These are phyloP conservation scores for Pestalotiopsis sp. DNA, from an alignment of 2,329 filamentous ascomycete species.

Conservation along the genomic window DNA sequence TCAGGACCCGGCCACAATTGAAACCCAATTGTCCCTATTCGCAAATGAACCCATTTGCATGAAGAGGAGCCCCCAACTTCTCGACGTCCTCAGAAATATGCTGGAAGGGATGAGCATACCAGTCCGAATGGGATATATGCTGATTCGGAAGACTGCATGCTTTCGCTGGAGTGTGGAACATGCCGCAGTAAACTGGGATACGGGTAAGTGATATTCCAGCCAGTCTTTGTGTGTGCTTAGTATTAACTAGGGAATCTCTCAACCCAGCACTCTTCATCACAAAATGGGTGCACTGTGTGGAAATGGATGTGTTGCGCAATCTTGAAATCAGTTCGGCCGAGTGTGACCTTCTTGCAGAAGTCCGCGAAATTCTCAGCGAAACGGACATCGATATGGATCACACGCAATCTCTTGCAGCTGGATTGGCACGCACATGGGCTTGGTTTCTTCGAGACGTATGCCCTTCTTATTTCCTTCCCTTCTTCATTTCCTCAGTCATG, in stretches of 20 bases:
- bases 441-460: neutral
- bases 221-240: neutral
- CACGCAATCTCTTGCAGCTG: neutral
- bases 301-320: neutral
- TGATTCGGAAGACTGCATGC: neutral
- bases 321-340: neutral
- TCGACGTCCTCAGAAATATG: neutral
- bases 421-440: neutral
- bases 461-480: neutral
- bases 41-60: neutral
- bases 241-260: too few relatives aligned
- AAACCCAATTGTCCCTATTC: neutral
- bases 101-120: neutral
- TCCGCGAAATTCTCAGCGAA: neutral
- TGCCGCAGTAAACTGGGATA: neutral
- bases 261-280: neutral
- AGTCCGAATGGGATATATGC: constrained; percentile 1
- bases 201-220: neutral
- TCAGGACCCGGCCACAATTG: neutral
- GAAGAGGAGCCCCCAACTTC: neutral
- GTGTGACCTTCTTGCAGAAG: neutral
- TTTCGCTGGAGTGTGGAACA: neutral
- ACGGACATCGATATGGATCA: neutral
- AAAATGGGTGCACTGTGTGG: constrained; percentile 3
- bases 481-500: neutral